Conservation (phyloP, 2,329 filamentous ascomycete genomes). For the Aspergillus tamarii region DNA sequence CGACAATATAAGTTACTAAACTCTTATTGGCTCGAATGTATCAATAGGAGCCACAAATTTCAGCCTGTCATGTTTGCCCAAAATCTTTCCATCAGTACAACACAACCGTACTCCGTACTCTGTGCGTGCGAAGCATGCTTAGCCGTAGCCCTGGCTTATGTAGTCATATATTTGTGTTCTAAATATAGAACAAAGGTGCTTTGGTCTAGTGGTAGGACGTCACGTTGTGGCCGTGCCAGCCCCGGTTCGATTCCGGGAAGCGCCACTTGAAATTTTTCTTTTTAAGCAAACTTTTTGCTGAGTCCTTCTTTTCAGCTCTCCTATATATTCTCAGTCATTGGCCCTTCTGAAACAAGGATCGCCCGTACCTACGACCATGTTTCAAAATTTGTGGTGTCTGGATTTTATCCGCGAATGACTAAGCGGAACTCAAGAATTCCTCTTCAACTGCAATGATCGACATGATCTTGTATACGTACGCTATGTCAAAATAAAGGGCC, state of each 20-base stretch:
- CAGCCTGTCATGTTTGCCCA: not conserved
- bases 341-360: not conserved
- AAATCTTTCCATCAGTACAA: not conserved
- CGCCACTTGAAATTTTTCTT: slow-evolving; percentile 19
- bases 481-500: not conserved
- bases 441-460: not conserved
- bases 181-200: slow-evolving; percentile 17
- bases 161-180: not conserved
- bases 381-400: not conserved
- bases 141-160: not conserved
- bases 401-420: not conserved
- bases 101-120: not conserved
- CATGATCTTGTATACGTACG: not conserved
- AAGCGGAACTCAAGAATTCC: not conserved
- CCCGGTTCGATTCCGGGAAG: slow-evolving; percentile 33
- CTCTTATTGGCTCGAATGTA: not conserved
- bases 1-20: not conserved
- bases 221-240: slow-evolving; percentile 35
- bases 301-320: too few species aligned
- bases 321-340: too few species aligned
- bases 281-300: too few species aligned
- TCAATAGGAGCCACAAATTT: not conserved
- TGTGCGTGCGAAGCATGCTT: too few species aligned
- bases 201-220: slow-evolving; percentile 33
- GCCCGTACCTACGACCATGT: not conserved